Evolutionary conservation across 2,329 filamentous ascomycete species (phyloP), one percentile per base, ranked within the genome.

Genomic region (Colletotrichum sp.): DNA sequence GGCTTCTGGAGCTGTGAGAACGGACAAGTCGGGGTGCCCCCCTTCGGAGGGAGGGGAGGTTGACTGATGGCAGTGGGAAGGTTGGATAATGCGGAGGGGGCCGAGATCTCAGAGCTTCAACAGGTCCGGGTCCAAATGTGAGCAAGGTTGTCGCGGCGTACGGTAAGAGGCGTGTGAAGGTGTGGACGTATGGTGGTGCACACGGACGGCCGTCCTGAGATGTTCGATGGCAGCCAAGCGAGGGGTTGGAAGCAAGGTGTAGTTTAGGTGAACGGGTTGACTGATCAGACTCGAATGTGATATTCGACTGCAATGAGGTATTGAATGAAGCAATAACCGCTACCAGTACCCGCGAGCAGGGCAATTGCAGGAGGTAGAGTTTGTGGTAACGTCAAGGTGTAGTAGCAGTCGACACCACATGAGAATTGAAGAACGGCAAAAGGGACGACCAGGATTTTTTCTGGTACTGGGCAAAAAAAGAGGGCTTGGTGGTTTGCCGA

Each of bases 81-180:
- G 39, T 39, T 63, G 63, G 22, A 63, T 67, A 59, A 60, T 63
- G 69, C 63, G 63, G 69, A 72, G 69, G 32, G 72, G 68, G 52
- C 61, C 72, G 72, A 72, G 72, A 75, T 75, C 61, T 75, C 61
- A 32, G 61, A 67, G 69, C 69, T 75, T 57, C 73, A 68, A 44
- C 69, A 75, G 39, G 69, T 55, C 57, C 63, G 32, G 44, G 64
- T 68, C 34, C 59, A 70, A 61, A 39, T 55, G 28, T 59, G 30
- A 57, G 36, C 64, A 68, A 75, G 73, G 69, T 72, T 75, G 57
- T 72, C 55, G 68, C 32, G 55, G 32, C 63, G 69, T 48, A 55
- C 19, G 59, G 39, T 44, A 9, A 19, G 27, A 27, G 22, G 70
- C 60, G 52, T 28, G 32, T 60, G 44, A 57, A 59, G 48, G 25